These are phyloP conservation scores for Moricandia moricandioides DNA, from an alignment of 345 rosid species.

Conservation along the genomic window DNA sequence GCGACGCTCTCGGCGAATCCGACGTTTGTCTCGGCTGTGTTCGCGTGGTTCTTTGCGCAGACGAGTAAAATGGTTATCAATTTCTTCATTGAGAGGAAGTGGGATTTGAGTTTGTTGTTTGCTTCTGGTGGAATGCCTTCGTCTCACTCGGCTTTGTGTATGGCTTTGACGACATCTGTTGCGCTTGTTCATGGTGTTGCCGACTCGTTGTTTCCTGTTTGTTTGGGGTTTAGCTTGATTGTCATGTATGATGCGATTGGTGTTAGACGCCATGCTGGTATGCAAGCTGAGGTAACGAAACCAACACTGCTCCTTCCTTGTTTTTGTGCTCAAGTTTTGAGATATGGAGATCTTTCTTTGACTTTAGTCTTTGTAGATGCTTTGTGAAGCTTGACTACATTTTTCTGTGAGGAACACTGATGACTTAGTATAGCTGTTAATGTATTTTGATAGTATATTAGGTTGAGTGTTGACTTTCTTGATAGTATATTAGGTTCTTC, in stretches of 20 bases:
- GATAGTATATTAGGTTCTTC: slow-evolving; percentile 3
- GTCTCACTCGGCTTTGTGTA: slow-evolving; percentile 86
- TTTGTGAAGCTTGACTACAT: not conserved
- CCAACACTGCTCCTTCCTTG: not conserved
- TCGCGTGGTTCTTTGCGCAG: slow-evolving; percentile 77
- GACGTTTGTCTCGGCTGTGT: slow-evolving; percentile 74
- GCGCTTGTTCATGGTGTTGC: slow-evolving; percentile 88
- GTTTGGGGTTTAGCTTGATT: slow-evolving; percentile 87
- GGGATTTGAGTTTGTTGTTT: slow-evolving; percentile 72
- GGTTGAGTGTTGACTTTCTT: not conserved
- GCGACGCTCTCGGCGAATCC: slow-evolving; percentile 78
- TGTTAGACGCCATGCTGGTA: slow-evolving; percentile 93
- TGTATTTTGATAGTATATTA: no score
- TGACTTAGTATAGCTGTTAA: not conserved
- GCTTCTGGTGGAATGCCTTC: slow-evolving; percentile 98
- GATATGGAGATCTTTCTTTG: not conserved
- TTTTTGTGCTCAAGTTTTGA: slow-evolving; percentile 4
- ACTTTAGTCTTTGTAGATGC: not conserved
- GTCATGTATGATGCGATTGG: slow-evolving; percentile 98
- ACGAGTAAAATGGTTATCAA: slow-evolving; percentile 67
- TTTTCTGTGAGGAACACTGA: not conserved
- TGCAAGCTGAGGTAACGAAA: slow-evolving; percentile 84
- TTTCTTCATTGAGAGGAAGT: slow-evolving; percentile 83
- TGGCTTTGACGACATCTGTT: slow-evolving; percentile 88
- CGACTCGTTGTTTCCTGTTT: slow-evolving; percentile 88